Conservation (phyloP, 1,284 basidiomycete genomes). For the Schizophyllum commune region DNA sequence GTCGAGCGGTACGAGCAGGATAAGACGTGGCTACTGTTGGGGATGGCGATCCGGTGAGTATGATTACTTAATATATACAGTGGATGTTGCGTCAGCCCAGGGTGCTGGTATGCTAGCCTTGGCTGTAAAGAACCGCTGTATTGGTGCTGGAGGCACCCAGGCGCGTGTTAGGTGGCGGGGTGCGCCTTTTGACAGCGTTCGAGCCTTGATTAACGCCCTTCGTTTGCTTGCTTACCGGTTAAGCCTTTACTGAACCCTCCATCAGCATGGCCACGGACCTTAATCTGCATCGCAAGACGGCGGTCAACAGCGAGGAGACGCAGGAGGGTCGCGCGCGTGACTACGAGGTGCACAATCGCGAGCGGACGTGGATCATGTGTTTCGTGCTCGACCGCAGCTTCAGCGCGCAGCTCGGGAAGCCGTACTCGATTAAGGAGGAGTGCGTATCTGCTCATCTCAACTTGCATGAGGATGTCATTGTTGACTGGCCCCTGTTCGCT, state of each 20-base stretch:
- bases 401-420: conserved; percentile 91
- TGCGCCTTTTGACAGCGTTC: too few species aligned
- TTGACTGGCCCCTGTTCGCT: neutral
- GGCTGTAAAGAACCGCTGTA: neutral
- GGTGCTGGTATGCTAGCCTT: neutral
- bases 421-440: conserved; percentile 81
- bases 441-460: conserved; percentile 32
- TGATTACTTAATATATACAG: neutral
- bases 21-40: conserved; percentile 87
- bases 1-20: conserved; percentile 95
- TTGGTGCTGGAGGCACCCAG: too few species aligned
- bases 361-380: conserved; percentile 91
- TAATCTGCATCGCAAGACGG: conserved; percentile 88
- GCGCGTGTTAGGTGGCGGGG: too few species aligned
- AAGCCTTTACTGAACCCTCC: neutral
- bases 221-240: too few species aligned
- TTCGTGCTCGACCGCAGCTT: conserved; percentile 87
- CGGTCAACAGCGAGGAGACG: conserved; percentile 59
- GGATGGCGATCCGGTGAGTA: conserved; percentile 72
- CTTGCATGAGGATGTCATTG: neutral
- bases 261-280: conserved; percentile 90
- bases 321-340: conserved; percentile 69
- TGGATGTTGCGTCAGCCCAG: neutral
- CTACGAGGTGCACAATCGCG: conserved; percentile 85
- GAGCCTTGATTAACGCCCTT: too few species aligned